Percentiles rank a stretch among this genome's conserved stretches.
Evolutionary conservation across 164 flowering plant genomes (phyloP).

Genomic region (Piper betle): DNA sequence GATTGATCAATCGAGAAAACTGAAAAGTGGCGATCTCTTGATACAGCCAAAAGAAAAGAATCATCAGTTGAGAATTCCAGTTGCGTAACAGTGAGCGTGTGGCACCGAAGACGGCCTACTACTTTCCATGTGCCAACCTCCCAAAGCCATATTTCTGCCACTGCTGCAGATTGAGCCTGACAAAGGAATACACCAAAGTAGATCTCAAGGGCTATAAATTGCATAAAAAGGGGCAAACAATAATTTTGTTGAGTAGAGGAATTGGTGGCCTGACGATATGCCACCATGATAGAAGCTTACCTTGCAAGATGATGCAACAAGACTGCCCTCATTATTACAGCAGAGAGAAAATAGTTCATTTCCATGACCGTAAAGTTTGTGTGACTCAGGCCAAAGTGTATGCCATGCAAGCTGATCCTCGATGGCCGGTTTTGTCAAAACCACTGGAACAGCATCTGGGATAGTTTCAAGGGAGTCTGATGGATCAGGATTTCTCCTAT

Average conservation of each 20-base stretch:
- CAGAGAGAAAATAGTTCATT: constrained; percentile 90
- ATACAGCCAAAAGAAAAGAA: constrained; percentile 66
- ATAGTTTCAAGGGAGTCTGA: constrained; percentile 69
- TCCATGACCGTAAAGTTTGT: constrained; percentile 98
- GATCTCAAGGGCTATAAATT: background rate
- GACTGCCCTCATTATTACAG: constrained; percentile 67
- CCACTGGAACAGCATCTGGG: constrained; percentile 86
- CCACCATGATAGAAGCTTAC: constrained; percentile 17
- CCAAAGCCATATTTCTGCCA: constrained; percentile 97
- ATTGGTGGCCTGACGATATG: background rate
- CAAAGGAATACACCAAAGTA: constrained; percentile 2
- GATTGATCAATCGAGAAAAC: constrained; percentile 46
- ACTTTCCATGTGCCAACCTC: constrained; percentile 90
- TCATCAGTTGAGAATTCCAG: constrained; percentile 83
- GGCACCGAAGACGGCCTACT: constrained; percentile 81
- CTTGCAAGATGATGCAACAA: constrained; percentile 96
- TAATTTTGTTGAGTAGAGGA: background rate
- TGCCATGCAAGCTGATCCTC: constrained; percentile 92
- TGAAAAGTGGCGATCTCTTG: constrained; percentile 93
- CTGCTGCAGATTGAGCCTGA: constrained; percentile 79
- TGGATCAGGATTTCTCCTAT: constrained; percentile 34
- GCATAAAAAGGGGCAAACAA: background rate
- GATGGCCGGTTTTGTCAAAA: constrained; percentile 74
- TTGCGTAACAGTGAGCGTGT: constrained; percentile 81
- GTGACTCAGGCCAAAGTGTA: constrained; percentile 97